Percentiles rank a stretch among this genome's conserved stretches.
These are phyloP conservation scores for Citrus cavaleriei DNA, from an alignment of 345 rosid species.

Conservation along the genomic window DNA sequence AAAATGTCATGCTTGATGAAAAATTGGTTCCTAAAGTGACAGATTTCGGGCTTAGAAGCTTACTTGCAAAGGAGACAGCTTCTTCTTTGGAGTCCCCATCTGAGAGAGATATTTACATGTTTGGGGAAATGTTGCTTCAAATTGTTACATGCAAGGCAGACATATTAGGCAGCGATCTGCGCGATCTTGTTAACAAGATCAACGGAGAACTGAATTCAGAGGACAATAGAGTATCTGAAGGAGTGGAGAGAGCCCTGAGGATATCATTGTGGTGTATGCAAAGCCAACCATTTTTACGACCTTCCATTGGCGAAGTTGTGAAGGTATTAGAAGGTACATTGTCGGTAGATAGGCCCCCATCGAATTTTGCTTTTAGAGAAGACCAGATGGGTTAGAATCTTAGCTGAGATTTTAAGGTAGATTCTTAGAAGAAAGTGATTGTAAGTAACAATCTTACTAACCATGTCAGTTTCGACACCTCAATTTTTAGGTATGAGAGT, in stretches of 20 bases:
- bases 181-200: slow-evolving; percentile 1
- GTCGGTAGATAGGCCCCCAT: slow-evolving; percentile 41
- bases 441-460: slow-evolving; percentile 1
- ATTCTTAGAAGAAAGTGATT: slow-evolving; percentile 9
- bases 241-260: slow-evolving; percentile 24
- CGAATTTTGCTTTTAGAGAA: slow-evolving; percentile 8
- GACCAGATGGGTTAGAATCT: slow-evolving; percentile 2
- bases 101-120: slow-evolving; percentile 32
- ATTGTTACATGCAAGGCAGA: slow-evolving; percentile 25
- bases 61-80: slow-evolving; percentile 20
- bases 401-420: slow-evolving; percentile 11
- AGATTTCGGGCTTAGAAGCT: slow-evolving; percentile 30
- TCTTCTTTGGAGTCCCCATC: slow-evolving; percentile 28
- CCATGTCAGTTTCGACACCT: background rate
- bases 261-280: slow-evolving; percentile 43
- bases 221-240: slow-evolving; percentile 16
- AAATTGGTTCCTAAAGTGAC: slow-evolving; percentile 30
- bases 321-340: slow-evolving; percentile 44
- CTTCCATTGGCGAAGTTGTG: slow-evolving; percentile 39
- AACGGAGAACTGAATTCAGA: slow-evolving; percentile 15
- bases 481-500: background rate
- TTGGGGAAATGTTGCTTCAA: slow-evolving; percentile 36
- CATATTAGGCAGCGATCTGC: slow-evolving; percentile 15
- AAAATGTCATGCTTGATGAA: slow-evolving; percentile 33
- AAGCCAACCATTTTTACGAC: slow-evolving; percentile 36